Evolutionary conservation across 805 yeast genomes (phyloP).

Genomic region (Saccharomycopsis guyanensis): DNA sequence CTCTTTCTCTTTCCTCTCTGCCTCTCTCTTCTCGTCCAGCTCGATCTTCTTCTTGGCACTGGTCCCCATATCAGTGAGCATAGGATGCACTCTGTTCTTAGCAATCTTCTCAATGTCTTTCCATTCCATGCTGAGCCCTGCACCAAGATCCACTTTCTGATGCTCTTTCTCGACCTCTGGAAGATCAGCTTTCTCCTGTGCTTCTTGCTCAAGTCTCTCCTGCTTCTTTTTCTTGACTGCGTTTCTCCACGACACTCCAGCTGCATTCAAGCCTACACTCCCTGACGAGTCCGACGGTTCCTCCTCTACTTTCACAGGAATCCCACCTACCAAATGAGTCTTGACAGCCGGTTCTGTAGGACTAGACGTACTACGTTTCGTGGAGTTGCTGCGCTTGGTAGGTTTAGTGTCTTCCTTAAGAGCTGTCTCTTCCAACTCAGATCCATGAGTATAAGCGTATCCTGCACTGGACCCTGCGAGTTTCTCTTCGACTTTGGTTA

Average conservation of each 20-base stretch:
- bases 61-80: background rate
- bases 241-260: background rate
- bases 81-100: slow-evolving; percentile 7
- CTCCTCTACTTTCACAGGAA: background rate
- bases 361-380: no score
- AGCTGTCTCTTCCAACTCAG: background rate
- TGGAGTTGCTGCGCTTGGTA: background rate
- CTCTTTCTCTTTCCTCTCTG: background rate
- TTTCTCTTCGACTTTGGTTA: slow-evolving; percentile 3
- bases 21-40: background rate
- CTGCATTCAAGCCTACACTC: background rate
- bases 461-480: slow-evolving; percentile 6
- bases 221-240: background rate
- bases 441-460: background rate
- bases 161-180: slow-evolving; percentile 1
- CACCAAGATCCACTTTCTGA: slow-evolving; percentile 10
- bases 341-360: no score
- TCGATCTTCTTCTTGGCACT: background rate
- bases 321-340: no score
- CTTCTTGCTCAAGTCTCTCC: background rate
- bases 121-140: slow-evolving; percentile 10
- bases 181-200: background rate
- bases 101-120: slow-evolving; percentile 7
- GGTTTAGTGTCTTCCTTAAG: background rate
- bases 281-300: background rate